phyloP scores from a whole-genome alignment of 1,284 basidiomycete genomes.

The Takashimella koratensis region DNA sequence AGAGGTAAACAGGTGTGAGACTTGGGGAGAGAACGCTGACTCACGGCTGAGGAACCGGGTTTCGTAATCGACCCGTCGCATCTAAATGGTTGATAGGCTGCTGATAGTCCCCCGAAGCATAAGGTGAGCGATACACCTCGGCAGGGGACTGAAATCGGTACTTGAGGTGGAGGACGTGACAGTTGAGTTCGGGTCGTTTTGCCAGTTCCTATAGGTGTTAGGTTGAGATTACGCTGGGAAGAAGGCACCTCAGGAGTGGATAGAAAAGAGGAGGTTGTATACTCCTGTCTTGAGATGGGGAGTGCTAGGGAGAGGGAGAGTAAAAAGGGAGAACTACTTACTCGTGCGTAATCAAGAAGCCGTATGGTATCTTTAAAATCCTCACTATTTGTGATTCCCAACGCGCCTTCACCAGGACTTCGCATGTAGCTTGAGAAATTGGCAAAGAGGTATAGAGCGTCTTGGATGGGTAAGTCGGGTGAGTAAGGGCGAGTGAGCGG shows the following conservation, averaged over 20 bases:
- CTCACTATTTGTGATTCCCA: constrained; percentile 26
- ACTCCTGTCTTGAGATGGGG: too few species aligned
- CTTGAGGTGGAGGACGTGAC: constrained; percentile 40
- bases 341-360: constrained; percentile 40
- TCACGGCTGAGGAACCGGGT: constrained; percentile 36
- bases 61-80: constrained; percentile 13
- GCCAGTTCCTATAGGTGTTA: too few species aligned
- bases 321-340: too few species aligned
- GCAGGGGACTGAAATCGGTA: constrained; percentile 32
- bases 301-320: too few species aligned
- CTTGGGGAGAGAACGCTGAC: too few species aligned
- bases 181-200: constrained; percentile 19
- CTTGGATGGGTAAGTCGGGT: constrained; percentile 37
- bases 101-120: constrained; percentile 14
- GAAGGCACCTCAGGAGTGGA: too few species aligned
- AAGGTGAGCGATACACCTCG: constrained; percentile 4
- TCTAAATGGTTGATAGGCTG: constrained; percentile 20
- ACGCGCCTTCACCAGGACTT: constrained; percentile 34
- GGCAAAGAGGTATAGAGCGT: constrained; percentile 39
- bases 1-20: too few species aligned
- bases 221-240: too few species aligned
- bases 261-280: too few species aligned
- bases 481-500: constrained; percentile 26
- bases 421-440: constrained; percentile 44
- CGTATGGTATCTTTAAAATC: constrained; percentile 37